phyloP scores from a whole-genome alignment of 371 early-diverging fungal species.

The Fennellomyces sp. region DNA sequence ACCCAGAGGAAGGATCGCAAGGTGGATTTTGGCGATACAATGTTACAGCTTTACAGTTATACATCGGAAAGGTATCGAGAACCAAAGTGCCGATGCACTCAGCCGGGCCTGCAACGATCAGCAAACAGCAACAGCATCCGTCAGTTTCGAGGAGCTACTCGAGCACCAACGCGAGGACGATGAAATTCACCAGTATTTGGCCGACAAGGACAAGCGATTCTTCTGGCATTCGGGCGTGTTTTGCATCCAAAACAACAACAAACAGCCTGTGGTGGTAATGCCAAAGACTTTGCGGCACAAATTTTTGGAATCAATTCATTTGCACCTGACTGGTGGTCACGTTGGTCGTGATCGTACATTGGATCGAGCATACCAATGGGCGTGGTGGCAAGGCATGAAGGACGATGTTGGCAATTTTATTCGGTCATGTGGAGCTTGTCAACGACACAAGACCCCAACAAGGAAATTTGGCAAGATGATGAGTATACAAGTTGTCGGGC shows the following conservation, averaged over 20 bases:
- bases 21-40: background rate
- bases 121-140: background rate
- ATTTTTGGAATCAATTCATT: background rate
- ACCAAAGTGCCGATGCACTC: background rate
- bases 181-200: background rate
- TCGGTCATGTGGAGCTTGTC: background rate
- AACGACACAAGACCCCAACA: conserved; percentile 8
- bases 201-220: background rate
- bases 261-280: background rate
- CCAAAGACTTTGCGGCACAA: background rate
- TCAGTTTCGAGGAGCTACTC: background rate
- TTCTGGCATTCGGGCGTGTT: background rate
- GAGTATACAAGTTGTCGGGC: background rate
- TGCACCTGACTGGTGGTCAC: conserved; percentile 11
- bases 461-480: conserved; percentile 5
- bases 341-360: conserved; percentile 11
- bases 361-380: background rate
- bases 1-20: background rate
- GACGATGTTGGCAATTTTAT: conserved; percentile 1
- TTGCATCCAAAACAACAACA: background rate
- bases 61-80: background rate
- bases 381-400: conserved; percentile 3
- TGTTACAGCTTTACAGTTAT: background rate
- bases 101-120: background rate
- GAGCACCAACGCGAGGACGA: background rate